phyloP scores from a whole-genome alignment of 495 filamentous ascomycete species.

The Annulohypoxylon nitens region DNA sequence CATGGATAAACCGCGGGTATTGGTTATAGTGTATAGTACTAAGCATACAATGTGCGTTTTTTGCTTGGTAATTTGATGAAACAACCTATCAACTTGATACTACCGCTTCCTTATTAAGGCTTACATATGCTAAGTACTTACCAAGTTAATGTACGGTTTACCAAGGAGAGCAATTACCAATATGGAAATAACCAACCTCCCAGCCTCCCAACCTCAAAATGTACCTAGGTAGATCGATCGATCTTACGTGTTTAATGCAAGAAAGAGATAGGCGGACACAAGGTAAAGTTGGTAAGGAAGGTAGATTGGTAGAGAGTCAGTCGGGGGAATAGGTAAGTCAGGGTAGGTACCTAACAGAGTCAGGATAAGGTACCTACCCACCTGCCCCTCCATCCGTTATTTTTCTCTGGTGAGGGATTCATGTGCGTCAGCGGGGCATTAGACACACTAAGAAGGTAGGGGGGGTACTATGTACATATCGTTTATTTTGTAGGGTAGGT shows the following conservation, averaged over 20 bases:
- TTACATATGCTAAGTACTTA: not conserved
- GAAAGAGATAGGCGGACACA: not conserved
- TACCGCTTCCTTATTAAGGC: conserved; percentile 17
- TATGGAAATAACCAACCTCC: conserved; percentile 23
- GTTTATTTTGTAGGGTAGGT: no score
- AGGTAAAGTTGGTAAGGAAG: not conserved
- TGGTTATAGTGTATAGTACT: conserved; percentile 3
- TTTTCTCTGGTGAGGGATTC: conserved; percentile 7
- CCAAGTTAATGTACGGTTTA: not conserved
- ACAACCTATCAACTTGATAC: conserved; percentile 10
- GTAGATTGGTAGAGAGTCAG: not conserved
- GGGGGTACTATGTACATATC: conserved; percentile 4
- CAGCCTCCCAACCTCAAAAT: not conserved
- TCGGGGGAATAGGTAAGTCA: not conserved
- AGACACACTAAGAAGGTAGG: conserved; percentile 36
- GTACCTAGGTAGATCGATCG: conserved; percentile 18
- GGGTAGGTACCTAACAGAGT: not conserved
- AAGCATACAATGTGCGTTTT: not conserved
- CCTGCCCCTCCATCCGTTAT: conserved; percentile 29
- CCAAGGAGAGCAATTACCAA: conserved; percentile 8
- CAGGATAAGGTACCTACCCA: not conserved
- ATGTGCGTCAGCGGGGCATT: conserved; percentile 39
- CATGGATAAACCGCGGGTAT: not conserved
- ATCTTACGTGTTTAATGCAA: conserved; percentile 27
- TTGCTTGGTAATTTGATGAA: conserved; percentile 12